Base-by-base conservation (phyloP, 2,329 filamentous ascomycete species). In the Plenodomus lindquistii region DNA sequence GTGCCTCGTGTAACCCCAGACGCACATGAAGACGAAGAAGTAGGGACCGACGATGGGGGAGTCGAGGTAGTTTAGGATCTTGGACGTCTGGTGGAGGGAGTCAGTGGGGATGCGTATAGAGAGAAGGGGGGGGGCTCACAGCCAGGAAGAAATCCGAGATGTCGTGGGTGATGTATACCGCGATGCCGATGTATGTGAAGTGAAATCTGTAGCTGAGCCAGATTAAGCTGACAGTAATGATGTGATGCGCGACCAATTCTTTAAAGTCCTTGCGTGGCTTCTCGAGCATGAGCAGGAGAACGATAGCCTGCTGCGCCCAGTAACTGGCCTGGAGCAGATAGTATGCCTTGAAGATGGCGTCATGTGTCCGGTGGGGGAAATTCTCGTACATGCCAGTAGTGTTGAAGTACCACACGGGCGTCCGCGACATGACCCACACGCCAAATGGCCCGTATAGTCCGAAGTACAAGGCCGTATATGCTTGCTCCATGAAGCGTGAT, bases 331-430 rank as follows among this genome's bases (percentile, higher is more conserved):
- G 86, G 64, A 97, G 88, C 55, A 97, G 81, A 72, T 97, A 97
- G 77, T 97, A 97, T 51, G 93, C 91, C 79, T 97, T 97, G 83
- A 97, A 91, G 34, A 82, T 64, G 48, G 80, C 89, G 55, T 89
- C 86, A 69, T 95, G 91, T 21, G 87, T 86, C 63, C 83, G 82
- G 74, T 97, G 92, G 4, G 92, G 92, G 72, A 91, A 96, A 16
- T 79, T 80, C 72, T 93, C 89, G 74, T 95, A 97, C 89, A 97
- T 96, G 72, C 85, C 90, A 21, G 78, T 79, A 2, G 89, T 94
- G 76, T 95, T 92, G 81, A 96, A 97, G 74, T 96, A 97, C 93
- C 91, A 97, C 36, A 97, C 85, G 7, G 91, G 87, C n/a, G 90
- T 93, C 54, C 83, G 81, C 66, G 83, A 88, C 92, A 97, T 97